These are phyloP conservation scores for Trichaptum fuscoviolaceum DNA, from an alignment of 768 basidiomycete genomes.

Conservation along the genomic window DNA sequence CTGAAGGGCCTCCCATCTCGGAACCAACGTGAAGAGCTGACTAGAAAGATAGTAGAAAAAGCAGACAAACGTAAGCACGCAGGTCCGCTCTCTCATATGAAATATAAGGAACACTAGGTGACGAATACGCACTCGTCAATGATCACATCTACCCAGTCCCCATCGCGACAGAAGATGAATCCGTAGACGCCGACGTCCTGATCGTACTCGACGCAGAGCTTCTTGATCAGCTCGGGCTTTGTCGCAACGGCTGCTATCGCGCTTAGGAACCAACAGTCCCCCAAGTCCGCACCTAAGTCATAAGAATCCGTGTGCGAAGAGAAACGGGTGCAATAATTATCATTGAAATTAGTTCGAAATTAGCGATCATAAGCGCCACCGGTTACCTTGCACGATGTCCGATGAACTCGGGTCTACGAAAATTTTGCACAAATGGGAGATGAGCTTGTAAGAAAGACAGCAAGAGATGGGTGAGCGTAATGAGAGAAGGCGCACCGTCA, in stretches of 20 bases:
- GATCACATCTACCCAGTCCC: constrained; percentile 46
- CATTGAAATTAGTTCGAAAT: not conserved
- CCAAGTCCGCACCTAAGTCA: constrained; percentile 21
- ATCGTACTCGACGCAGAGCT: constrained; percentile 44
- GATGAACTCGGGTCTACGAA: constrained; percentile 21
- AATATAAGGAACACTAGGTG: not conserved
- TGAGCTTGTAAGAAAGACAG: not conserved
- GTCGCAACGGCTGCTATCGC: constrained; percentile 47
- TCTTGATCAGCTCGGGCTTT: constrained; percentile 39
- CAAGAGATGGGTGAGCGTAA: not conserved
- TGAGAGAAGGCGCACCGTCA: constrained; percentile 24
- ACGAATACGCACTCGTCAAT: constrained; percentile 48
- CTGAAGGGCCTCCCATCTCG: constrained; percentile 47
- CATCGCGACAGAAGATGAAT: constrained; percentile 52
- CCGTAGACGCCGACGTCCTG: constrained; percentile 48
- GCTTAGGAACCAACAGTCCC: constrained; percentile 51
- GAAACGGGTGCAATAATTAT: not conserved
- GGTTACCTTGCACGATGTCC: constrained; percentile 42
- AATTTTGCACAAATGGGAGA: no score
- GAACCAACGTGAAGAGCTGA: constrained; percentile 42
- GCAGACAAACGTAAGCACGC: not conserved
- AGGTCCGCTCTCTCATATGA: not conserved
- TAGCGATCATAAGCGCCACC: not conserved
- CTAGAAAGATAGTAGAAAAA: constrained; percentile 20
- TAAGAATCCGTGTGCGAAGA: not conserved